Percentiles rank a stretch among this genome's conserved stretches.
phyloP scores from a whole-genome alignment of 441 rosid species.

The Pelargonium cotyledonis region DNA sequence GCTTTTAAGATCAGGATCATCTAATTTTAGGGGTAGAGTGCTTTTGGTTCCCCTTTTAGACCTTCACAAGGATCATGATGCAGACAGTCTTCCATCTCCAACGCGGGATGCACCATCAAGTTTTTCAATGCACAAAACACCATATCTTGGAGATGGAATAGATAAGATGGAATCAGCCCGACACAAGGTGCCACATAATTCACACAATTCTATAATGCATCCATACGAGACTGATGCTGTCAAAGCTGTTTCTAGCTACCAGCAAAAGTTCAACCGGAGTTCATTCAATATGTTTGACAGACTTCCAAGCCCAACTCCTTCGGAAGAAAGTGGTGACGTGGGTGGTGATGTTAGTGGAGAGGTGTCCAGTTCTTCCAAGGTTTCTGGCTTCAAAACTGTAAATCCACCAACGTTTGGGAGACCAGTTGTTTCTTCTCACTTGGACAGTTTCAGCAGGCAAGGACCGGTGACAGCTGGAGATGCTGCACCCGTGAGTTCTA shows the following conservation, averaged over 20 bases:
- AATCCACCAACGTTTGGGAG: conserved; percentile 31
- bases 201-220: conserved; percentile 39
- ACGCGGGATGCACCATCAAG: conserved; percentile 61
- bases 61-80: conserved; percentile 93
- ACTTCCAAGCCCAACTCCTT: conserved; percentile 98
- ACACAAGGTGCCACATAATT: conserved; percentile 29
- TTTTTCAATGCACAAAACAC: conserved; percentile 36
- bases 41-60: conserved; percentile 66
- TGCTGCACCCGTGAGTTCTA: conserved; percentile 30
- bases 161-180: conserved; percentile 28
- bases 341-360: conserved; percentile 57
- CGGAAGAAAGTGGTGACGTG: conserved; percentile 58
- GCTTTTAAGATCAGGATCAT: conserved; percentile 35
- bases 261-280: conserved; percentile 55
- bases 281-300: conserved; percentile 41
- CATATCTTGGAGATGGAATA: conserved; percentile 31
- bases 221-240: conserved; percentile 73
- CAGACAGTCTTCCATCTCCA: conserved; percentile 93
- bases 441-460: conserved; percentile 23
- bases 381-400: conserved; percentile 26
- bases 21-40: conserved; percentile 46
- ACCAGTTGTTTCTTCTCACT: conserved; percentile 20
- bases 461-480: conserved; percentile 27
- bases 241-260: conserved; percentile 72
- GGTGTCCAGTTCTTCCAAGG: conserved; percentile 46